These are phyloP conservation scores for Coemansia guatemalensis DNA, from an alignment of 192 early-diverging fungal species.

Conservation along the genomic window DNA sequence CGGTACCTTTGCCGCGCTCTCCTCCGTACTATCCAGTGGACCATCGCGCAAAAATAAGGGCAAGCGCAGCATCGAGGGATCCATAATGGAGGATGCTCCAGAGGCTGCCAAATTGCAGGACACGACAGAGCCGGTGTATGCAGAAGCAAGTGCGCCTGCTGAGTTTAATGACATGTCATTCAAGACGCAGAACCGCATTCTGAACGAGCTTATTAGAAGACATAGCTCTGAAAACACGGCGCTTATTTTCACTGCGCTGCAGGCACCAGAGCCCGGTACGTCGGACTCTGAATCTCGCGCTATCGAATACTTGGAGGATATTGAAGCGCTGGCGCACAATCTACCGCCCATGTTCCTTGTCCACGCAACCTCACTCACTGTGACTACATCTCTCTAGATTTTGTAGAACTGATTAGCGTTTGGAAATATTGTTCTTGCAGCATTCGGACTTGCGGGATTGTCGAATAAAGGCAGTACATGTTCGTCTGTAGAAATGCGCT, in stretches of 20 bases:
- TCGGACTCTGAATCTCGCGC: slow-evolving; percentile 41
- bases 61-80: slow-evolving; percentile 3
- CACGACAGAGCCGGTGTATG: not conserved
- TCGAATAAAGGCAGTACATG: too few species aligned
- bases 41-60: not conserved
- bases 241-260: slow-evolving; percentile 61
- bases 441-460: too few species aligned
- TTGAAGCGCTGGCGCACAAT: slow-evolving; percentile 52
- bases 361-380: slow-evolving; percentile 64
- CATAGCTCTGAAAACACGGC: slow-evolving; percentile 52
- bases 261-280: slow-evolving; percentile 58
- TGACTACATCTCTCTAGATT: slow-evolving; percentile 59
- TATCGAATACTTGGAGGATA: slow-evolving; percentile 54
- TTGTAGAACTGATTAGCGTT: too few species aligned
- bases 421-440: too few species aligned
- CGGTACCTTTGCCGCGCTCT: not conserved
- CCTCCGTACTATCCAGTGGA: not conserved
- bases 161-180: slow-evolving; percentile 60
- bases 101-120: not conserved
- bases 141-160: not conserved
- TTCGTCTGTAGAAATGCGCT: too few species aligned
- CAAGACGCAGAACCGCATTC: slow-evolving; percentile 56
- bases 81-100: too few species aligned
- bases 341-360: slow-evolving; percentile 63
- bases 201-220: slow-evolving; percentile 64